Evolutionary conservation across 1,139 yeast genomes (phyloP), one percentile per base, ranked within the genome.

Genomic region (Yamadazyma siamensis): DNA sequence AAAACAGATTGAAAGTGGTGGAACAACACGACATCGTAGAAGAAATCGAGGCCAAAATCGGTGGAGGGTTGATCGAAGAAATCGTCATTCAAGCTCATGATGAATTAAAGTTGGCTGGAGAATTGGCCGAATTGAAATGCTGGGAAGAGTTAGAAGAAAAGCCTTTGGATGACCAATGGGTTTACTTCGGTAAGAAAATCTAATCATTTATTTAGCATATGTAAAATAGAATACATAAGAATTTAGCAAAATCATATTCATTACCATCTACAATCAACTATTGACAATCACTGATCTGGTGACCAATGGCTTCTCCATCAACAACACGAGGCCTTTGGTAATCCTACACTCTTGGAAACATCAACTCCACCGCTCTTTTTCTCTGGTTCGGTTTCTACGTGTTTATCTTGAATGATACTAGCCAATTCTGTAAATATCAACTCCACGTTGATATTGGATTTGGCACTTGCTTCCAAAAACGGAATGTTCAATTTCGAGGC

Each of bases 391-490:
- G 42, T 25, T 33, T 69, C 73, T 25, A 69, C 75, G 50, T 80
- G 79, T 56, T 81, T 84, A 35, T 85, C 94, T 63, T 85, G 86
- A 52, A 87, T 86, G 48, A 84, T 71, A 29, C 85, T 77, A n/a
- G 97, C 95, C 52, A 91, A 75, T 46, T 86, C 86, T 61, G 84
- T 80, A 65, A 91, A 91, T 33, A 94, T 82, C 35, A 88, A 86
- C 51, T 87, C 95, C 40, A 91, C 98, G 53, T 89, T 88, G 41
- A 78, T 80, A 50, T 88, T 89, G 33, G 91, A 82, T 70, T 94
- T 91, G 29, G 98, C 98, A 61, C 91, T 79, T 15, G 97, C 94
- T 65, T 91, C 98, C 55, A 91, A 73, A 61, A 91, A 91, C 26
- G 96, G 95, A 34, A 94, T 72, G 33, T 88, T 87, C 47, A 89